Evolutionary conservation across 805 yeast species (phyloP).

Genomic region (Candida michaelii): DNA sequence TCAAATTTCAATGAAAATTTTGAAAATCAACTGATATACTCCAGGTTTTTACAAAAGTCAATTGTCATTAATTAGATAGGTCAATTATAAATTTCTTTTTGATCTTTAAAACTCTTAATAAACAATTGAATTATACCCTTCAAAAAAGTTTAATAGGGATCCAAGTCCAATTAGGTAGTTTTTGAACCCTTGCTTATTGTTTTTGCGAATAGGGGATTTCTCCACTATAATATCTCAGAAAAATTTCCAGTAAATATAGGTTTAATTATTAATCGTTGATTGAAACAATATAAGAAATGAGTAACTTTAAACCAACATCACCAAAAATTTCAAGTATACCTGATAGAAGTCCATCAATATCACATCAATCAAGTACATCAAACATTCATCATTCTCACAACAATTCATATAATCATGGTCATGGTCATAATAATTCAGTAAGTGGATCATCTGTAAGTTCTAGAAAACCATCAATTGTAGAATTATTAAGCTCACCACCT

Average conservation of each 20-base stretch:
- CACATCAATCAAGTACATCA: conserved; percentile 9
- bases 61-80: background rate
- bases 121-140: too few species aligned
- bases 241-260: background rate
- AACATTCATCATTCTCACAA: conserved; percentile 3
- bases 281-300: background rate
- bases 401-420: conserved; percentile 5
- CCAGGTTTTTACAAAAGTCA: background rate
- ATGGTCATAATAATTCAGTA: conserved; percentile 3
- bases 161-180: too few species aligned
- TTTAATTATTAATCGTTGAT: too few species aligned
- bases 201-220: conserved; percentile 7
- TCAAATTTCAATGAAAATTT: conserved; percentile 3
- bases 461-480: conserved; percentile 69
- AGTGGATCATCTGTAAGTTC: conserved; percentile 16
- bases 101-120: too few species aligned
- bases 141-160: too few species aligned
- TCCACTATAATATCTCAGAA: conserved; percentile 2
- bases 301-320: conserved; percentile 9
- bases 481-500: conserved; percentile 74
- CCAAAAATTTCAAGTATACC: conserved; percentile 6
- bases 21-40: conserved; percentile 3
- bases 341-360: conserved; percentile 7
- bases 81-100: background rate
- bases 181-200: conserved; percentile 2